Percentiles rank a stretch among this genome's conserved stretches.
Conservation (phyloP, 805 yeast genomes). For the Starmerella floris region DNA sequence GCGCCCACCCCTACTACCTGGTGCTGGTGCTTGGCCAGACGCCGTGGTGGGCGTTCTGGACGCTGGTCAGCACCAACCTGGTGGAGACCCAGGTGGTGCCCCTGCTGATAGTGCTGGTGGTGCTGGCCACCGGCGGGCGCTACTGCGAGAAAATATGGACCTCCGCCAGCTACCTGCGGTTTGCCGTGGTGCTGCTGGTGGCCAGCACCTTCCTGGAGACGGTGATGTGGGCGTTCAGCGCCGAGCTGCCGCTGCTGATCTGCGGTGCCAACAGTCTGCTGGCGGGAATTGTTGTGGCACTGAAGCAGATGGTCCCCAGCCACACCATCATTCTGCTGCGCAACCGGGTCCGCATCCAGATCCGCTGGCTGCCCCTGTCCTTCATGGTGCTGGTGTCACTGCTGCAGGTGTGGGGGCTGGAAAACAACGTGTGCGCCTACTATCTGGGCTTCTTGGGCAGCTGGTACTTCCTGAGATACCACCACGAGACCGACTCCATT, state of each 20-base stretch:
- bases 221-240: conserved; percentile 6
- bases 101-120: conserved; percentile 29
- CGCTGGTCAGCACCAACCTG: conserved; percentile 35
- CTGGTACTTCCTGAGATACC: conserved; percentile 70
- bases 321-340: conserved; percentile 40
- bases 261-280: conserved; percentile 30
- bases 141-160: conserved; percentile 61
- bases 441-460: conserved; percentile 44
- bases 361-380: conserved; percentile 33
- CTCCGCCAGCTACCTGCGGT: conserved; percentile 37
- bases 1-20: conserved; percentile 9
- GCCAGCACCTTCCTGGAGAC: conserved; percentile 25
- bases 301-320: conserved; percentile 53
- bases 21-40: conserved; percentile 19
- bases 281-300: conserved; percentile 47
- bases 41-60: conserved; percentile 31
- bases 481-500: conserved; percentile 39
- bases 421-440: conserved; percentile 21
- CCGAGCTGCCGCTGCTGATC: conserved; percentile 2
- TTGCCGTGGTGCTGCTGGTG: conserved; percentile 31
- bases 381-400: conserved; percentile 24
- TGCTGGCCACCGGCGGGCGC: conserved; percentile 42
- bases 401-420: conserved; percentile 23
- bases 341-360: conserved; percentile 34
- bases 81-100: conserved; percentile 36